phyloP scores from a whole-genome alignment of 306 rosid species.

The Cucurbita moschata region DNA sequence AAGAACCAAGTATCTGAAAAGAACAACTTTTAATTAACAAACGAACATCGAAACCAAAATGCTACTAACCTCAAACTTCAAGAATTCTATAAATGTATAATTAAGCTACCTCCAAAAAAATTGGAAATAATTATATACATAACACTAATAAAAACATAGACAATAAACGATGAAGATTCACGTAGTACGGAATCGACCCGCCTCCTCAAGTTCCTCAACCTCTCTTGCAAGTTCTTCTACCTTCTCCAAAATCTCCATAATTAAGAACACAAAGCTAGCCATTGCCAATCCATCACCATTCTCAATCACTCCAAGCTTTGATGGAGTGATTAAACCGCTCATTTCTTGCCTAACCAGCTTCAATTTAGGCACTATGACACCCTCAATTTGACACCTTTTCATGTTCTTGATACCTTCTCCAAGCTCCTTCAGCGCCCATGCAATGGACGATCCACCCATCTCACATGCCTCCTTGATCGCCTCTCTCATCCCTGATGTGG shows the following conservation, averaged over 20 bases:
- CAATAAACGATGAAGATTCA: neutral
- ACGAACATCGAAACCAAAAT: too few relatives aligned
- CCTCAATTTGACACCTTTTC: constrained; percentile 30
- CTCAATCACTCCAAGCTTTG: constrained; percentile 21
- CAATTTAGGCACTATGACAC: constrained; percentile 23
- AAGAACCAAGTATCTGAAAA: too few relatives aligned
- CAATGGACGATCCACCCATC: constrained; percentile 31
- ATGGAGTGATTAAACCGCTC: constrained; percentile 11
- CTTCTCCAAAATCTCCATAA: constrained; percentile 41
- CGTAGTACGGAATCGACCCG: constrained; percentile 28
- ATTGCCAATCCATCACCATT: constrained; percentile 29
- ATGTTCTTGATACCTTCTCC: constrained; percentile 51
- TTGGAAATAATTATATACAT: neutral
- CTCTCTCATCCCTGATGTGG: constrained; percentile 17
- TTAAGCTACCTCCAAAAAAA: neutral
- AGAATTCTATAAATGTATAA: neutral
- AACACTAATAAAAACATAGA: neutral
- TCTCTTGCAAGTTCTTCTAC: constrained; percentile 41
- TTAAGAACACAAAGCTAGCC: constrained; percentile 34
- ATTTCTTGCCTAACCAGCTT: constrained; percentile 38
- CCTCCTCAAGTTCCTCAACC: constrained; percentile 46
- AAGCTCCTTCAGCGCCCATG: constrained; percentile 37
- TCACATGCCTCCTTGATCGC: constrained; percentile 26
- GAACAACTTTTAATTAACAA: too few relatives aligned
- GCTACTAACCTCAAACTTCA: too few relatives aligned